These are phyloP conservation scores for Lagenidium giganteum DNA, from an alignment of 352 stramenopile species.

Conservation along the genomic window DNA sequence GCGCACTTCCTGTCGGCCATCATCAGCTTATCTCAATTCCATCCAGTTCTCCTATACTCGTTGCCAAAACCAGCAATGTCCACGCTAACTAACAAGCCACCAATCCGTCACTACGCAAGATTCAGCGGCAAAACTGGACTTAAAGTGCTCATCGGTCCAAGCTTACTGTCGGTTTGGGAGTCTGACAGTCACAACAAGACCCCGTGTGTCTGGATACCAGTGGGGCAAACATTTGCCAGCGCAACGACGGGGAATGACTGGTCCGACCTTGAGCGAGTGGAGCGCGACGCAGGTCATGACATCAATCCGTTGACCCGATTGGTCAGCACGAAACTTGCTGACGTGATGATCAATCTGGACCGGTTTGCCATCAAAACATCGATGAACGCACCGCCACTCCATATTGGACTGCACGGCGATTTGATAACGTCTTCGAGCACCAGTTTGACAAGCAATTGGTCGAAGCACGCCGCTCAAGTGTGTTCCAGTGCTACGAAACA, in stretches of 20 bases:
- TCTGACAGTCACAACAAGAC: conserved; percentile 8
- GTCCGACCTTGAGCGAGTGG: no score
- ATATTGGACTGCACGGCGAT: conserved; percentile 43
- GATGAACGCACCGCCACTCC: conserved; percentile 24
- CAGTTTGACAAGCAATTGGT: no score
- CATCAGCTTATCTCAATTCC: conserved; percentile 23
- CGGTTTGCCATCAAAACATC: conserved; percentile 51
- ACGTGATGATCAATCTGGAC: conserved; percentile 65
- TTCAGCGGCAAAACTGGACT: not conserved
- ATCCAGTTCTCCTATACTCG: no score
- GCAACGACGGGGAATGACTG: conserved; percentile 31
- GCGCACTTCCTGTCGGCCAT: conserved; percentile 35
- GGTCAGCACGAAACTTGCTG: conserved; percentile 22
- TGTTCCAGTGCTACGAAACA: no score
- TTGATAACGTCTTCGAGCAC: no score
- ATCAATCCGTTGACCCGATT: conserved; percentile 52
- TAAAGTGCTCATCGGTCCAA: conserved; percentile 68
- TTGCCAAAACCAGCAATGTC: no score
- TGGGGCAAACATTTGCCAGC: conserved; percentile 63
- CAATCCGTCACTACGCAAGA: not conserved
- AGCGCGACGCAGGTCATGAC: no score
- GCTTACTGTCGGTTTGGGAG: conserved; percentile 57
- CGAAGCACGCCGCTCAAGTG: no score
- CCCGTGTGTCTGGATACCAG: conserved; percentile 28
- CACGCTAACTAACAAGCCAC: no score